Conservation (phyloP, 352 stramenopile genomes). For the Globisporangium orthogonon region DNA sequence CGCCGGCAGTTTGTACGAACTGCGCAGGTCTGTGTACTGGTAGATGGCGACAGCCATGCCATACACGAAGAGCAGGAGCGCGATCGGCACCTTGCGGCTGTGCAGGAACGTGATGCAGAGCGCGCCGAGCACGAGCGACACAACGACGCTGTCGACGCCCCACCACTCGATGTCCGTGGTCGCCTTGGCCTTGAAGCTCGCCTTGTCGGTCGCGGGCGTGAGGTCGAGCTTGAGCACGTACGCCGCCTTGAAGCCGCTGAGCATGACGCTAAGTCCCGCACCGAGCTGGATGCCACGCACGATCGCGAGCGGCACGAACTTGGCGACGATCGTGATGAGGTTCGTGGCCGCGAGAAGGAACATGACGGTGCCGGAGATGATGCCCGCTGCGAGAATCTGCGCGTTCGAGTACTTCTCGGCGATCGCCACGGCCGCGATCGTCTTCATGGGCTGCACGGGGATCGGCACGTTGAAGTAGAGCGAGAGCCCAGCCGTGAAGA, state of each 20-base stretch:
- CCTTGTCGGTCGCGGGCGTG: slow-evolving; percentile 12
- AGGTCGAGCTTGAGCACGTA: slow-evolving; percentile 42
- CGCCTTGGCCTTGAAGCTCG: slow-evolving; percentile 24
- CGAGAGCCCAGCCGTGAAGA: slow-evolving; percentile 84
- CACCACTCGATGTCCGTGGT: slow-evolving; percentile 36
- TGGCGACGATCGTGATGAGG: slow-evolving; percentile 87
- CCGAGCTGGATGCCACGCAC: slow-evolving; percentile 91
- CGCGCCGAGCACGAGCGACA: slow-evolving; percentile 58
- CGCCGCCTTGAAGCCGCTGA: slow-evolving; percentile 71
- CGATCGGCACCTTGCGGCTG: slow-evolving; percentile 52
- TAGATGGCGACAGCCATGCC: slow-evolving; percentile 60
- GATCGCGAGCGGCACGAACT: slow-evolving; percentile 83
- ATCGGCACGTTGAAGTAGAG: slow-evolving; percentile 90
- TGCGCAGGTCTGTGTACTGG: slow-evolving; percentile 38
- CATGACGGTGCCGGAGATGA: slow-evolving; percentile 74
- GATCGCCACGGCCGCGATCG: slow-evolving; percentile 88
- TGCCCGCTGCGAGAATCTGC: slow-evolving; percentile 81
- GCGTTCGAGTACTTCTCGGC: slow-evolving; percentile 66
- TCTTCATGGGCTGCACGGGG: slow-evolving; percentile 95
- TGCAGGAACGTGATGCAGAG: slow-evolving; percentile 71
- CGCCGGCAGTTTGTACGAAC: slow-evolving; percentile 45
- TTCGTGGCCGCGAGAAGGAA: slow-evolving; percentile 80
- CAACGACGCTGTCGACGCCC: slow-evolving; percentile 58
- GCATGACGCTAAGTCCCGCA: slow-evolving; percentile 83
- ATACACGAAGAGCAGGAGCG: slow-evolving; percentile 62